Percentiles rank a stretch among this genome's conserved stretches.
These are phyloP conservation scores for Debaryomycetaceae sp. DNA, from an alignment of 1,139 yeast species.

Conservation along the genomic window DNA sequence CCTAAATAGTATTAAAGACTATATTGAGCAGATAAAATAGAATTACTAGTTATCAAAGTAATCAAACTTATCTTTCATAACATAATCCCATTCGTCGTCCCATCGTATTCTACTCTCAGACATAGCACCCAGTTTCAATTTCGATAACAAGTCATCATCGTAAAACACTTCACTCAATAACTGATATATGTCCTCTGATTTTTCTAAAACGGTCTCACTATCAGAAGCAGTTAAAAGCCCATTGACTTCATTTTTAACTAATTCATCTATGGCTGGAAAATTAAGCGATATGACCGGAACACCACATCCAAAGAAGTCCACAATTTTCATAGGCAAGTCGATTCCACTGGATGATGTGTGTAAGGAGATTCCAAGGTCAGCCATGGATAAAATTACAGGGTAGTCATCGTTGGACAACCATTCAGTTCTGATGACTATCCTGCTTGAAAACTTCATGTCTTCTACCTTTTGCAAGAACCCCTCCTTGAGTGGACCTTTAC, in stretches of 20 bases:
- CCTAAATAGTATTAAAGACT: conserved; percentile 13
- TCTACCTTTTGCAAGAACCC: conserved; percentile 47
- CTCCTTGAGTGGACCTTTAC: conserved; percentile 82
- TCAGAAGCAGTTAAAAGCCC: conserved; percentile 39
- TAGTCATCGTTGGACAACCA: conserved; percentile 85
- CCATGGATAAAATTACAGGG: conserved; percentile 68
- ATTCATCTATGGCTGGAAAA: conserved; percentile 69
- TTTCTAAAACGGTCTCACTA: conserved; percentile 40
- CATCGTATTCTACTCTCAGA: conserved; percentile 66
- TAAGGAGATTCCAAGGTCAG: conserved; percentile 86
- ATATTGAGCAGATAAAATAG: conserved; percentile 8
- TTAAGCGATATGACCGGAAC: conserved; percentile 80
- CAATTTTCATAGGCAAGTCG: conserved; percentile 95
- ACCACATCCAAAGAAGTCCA: conserved; percentile 96
- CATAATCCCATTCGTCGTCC: conserved; percentile 68
- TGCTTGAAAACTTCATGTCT: conserved; percentile 36
- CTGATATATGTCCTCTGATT: conserved; percentile 48
- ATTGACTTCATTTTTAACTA: conserved; percentile 47
- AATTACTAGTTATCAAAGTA: conserved; percentile 7
- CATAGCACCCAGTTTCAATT: conserved; percentile 65
- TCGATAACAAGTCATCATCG: conserved; percentile 27
- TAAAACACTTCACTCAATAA: conserved; percentile 47
- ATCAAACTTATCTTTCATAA: conserved; percentile 19
- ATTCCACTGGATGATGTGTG: conserved; percentile 91
- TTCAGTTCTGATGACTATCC: conserved; percentile 51